Base-by-base conservation (phyloP, 306 rosid genomes). In the Fagus crenata region DNA sequence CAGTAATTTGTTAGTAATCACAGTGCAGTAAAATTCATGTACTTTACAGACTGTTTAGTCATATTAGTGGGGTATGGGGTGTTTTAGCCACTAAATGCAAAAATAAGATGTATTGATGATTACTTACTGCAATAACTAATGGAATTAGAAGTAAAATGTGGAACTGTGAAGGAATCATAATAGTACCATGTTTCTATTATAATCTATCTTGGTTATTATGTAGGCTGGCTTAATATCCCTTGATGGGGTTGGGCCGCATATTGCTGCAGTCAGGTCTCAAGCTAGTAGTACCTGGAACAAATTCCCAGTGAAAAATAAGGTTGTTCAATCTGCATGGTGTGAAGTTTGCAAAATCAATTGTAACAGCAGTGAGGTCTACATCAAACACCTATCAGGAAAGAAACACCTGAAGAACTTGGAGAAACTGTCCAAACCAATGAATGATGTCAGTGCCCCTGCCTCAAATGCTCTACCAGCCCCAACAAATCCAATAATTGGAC, bases 311-410 rank as follows among this genome's bases (percentile, higher is more conserved):
- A 87, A 78, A 80, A 39, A 59, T 73, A 86, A 85, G 85, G 53
- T 86, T 71, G 75, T 75, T 75, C 93, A 88, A 67, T 76, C 85
- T 58, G 86, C 77, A 37, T 82, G 89, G 90, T 92, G 96, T 77
- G 93, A 85, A 53, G 85, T 83, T 55, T 90, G 97, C 84, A 84
- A 86, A 82, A 76, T 89, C 76, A 73, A 49, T 56, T 90, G 96
- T 81, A 86, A 85, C 80, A 89, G 85, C 88, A 82, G 32, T 51
- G 92, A 87, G 75, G 65, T 78, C 37, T 92, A 90, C 54, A 32
- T 63, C 78, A 32, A 53, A 49, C 97, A 92, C 79, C 49, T 86
- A 46, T 14, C 73, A 2, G 97, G 97, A 71, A 92, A 83, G 88
- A 92, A 92, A 76, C 97, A 92, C 77, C 63, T 81, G 68, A 88